These are phyloP conservation scores for Metarhizium robertsii DNA, from an alignment of 2,329 filamentous ascomycete genomes.

Conservation along the genomic window DNA sequence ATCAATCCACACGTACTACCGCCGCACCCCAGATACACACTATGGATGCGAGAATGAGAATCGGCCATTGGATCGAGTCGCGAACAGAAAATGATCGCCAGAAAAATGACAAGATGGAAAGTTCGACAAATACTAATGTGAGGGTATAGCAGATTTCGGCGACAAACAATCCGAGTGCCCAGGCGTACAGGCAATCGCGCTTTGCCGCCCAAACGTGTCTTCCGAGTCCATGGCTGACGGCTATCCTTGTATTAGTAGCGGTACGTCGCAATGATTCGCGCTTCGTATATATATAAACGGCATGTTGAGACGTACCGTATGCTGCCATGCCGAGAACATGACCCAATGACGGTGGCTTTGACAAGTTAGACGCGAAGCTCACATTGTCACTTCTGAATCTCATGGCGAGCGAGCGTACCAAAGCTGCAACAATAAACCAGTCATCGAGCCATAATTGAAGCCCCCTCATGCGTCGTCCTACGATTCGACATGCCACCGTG, in stretches of 20 bases:
- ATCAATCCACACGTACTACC: slow-evolving; percentile 10
- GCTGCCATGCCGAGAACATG: slow-evolving; percentile 9
- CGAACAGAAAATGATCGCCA: slow-evolving; percentile 2
- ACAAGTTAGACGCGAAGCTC: neutral
- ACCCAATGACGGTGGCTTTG: slow-evolving; percentile 6
- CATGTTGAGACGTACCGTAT: slow-evolving; percentile 10
- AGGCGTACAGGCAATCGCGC: slow-evolving; percentile 11
- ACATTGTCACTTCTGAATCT: neutral
- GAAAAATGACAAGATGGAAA: slow-evolving; percentile 1
- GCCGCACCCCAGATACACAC: slow-evolving; percentile 12
- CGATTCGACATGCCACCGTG: slow-evolving; percentile 11
- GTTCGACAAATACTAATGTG: neutral
- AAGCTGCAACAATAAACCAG: slow-evolving; percentile 13
- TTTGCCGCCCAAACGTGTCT: slow-evolving; percentile 14
- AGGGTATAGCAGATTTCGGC: slow-evolving; percentile 12
- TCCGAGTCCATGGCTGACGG: slow-evolving; percentile 12
- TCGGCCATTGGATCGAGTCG: slow-evolving; percentile 11
- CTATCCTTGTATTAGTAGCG: slow-evolving; percentile 5
- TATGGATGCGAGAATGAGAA: slow-evolving; percentile 9
- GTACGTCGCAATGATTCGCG: neutral
- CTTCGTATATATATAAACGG: neutral
- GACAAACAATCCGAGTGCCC: slow-evolving; percentile 13
- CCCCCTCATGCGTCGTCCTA: slow-evolving; percentile 10
- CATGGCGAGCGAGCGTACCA: slow-evolving; percentile 8
- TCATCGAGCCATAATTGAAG: slow-evolving; percentile 15